phyloP scores from a whole-genome alignment of 2,329 filamentous ascomycete species.

The Phyllosticta capitalensis region DNA sequence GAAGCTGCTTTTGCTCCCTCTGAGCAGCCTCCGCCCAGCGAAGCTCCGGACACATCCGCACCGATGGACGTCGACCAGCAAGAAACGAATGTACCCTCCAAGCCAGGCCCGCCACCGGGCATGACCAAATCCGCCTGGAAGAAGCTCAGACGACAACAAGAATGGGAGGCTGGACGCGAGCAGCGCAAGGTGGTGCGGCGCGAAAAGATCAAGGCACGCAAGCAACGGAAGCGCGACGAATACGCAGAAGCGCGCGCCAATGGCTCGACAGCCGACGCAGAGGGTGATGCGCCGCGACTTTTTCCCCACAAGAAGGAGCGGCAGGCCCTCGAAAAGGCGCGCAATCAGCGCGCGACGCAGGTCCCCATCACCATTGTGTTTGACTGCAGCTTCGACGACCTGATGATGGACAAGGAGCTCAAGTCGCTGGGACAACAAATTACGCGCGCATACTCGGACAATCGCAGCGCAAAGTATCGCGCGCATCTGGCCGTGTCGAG shows the following conservation, averaged over 20 bases:
- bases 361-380: slow-evolving; percentile 74
- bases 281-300: slow-evolving; percentile 17
- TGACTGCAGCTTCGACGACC: slow-evolving; percentile 84
- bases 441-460: slow-evolving; percentile 83
- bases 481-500: slow-evolving; percentile 68
- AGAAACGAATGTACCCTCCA: neutral
- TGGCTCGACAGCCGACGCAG: neutral
- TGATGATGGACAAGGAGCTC: slow-evolving; percentile 81
- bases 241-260: slow-evolving; percentile 15
- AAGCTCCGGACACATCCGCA: neutral
- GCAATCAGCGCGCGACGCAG: slow-evolving; percentile 35
- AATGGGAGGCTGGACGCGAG: slow-evolving; percentile 64
- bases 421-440: slow-evolving; percentile 77
- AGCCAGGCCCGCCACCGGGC: slow-evolving; percentile 2
- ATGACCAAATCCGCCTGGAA: slow-evolving; percentile 78
- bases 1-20: slow-evolving; percentile 1
- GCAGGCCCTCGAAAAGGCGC: slow-evolving; percentile 15
- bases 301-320: slow-evolving; percentile 13
- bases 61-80: slow-evolving; percentile 5
- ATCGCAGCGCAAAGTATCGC: slow-evolving; percentile 57
- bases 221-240: slow-evolving; percentile 39
- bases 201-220: slow-evolving; percentile 45
- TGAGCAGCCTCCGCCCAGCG: neutral
- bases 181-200: slow-evolving; percentile 49
- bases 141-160: slow-evolving; percentile 60